Conservation (phyloP, 1,284 basidiomycete species). For the Xanthoconium separans region DNA sequence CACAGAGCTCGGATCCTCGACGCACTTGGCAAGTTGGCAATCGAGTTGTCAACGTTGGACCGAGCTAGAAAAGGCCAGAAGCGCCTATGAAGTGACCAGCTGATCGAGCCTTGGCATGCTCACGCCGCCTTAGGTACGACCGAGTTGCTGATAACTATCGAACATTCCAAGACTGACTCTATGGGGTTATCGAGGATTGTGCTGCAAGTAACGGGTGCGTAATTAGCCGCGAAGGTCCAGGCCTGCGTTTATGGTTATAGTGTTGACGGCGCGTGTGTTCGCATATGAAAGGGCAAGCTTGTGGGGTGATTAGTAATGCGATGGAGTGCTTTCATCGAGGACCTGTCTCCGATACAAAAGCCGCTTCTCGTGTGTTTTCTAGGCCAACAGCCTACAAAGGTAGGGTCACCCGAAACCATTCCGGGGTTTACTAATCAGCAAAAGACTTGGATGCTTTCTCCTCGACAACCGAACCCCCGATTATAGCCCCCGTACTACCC, state of each 20-base stretch:
- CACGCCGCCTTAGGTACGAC: neutral
- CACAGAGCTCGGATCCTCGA: neutral
- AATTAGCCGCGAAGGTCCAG: slow-evolving; percentile 1
- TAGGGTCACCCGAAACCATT: neutral
- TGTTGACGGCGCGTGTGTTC: neutral
- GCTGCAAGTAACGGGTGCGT: neutral
- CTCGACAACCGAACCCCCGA: neutral
- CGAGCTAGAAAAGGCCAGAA: neutral
- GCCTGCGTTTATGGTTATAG: neutral
- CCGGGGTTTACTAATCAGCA: neutral
- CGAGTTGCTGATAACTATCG: neutral
- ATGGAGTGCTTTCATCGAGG: neutral
- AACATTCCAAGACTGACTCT: neutral
- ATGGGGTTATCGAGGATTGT: neutral
- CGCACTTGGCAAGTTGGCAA: too few species aligned
- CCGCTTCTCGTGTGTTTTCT: too few species aligned
- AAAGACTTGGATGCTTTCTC: neutral
- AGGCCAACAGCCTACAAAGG: neutral
- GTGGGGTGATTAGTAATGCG: neutral
- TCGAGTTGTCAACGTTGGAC: neutral
- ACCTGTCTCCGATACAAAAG: too few species aligned
- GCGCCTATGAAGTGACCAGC: too few species aligned
- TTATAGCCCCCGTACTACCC: neutral
- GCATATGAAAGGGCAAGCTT: neutral
- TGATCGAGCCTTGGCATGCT: too few species aligned